phyloP scores from a whole-genome alignment of 1,139 yeast genomes.

The Hansenula sp. region DNA sequence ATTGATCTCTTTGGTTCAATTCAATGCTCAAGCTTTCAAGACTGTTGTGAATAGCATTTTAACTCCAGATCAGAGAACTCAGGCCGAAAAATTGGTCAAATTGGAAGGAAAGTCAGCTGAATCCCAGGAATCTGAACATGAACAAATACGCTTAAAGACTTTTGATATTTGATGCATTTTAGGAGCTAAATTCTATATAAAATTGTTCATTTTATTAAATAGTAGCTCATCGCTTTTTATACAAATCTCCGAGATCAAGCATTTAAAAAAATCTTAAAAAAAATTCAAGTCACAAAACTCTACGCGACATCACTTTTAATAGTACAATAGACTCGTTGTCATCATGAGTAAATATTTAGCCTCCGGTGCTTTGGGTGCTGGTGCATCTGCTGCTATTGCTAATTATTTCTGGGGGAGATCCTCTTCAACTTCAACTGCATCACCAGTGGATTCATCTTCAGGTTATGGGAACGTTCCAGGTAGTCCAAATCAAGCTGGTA shows the following conservation, averaged over 20 bases:
- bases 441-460: slow-evolving; percentile 3
- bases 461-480: not conserved
- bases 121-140: not conserved
- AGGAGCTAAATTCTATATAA: not conserved
- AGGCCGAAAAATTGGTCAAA: slow-evolving; percentile 39
- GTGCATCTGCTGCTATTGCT: slow-evolving; percentile 17
- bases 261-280: not conserved
- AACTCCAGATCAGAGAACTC: slow-evolving; percentile 33
- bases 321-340: not conserved
- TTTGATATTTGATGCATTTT: slow-evolving; percentile 9
- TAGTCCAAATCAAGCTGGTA: not conserved
- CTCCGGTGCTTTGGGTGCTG: slow-evolving; percentile 16
- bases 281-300: not conserved
- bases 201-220: too few species aligned
- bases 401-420: slow-evolving; percentile 22
- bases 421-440: slow-evolving; percentile 2
- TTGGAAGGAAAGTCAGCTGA: not conserved
- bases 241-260: too few species aligned
- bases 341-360: slow-evolving; percentile 17
- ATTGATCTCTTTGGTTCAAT: slow-evolving; percentile 45
- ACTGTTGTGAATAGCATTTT: slow-evolving; percentile 37
- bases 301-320: not conserved
- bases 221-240: too few species aligned
- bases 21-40: slow-evolving; percentile 52
- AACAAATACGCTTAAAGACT: slow-evolving; percentile 17